Evolutionary conservation across 768 basidiomycete genomes (phyloP).

Genomic region (Suillus spraguei): DNA sequence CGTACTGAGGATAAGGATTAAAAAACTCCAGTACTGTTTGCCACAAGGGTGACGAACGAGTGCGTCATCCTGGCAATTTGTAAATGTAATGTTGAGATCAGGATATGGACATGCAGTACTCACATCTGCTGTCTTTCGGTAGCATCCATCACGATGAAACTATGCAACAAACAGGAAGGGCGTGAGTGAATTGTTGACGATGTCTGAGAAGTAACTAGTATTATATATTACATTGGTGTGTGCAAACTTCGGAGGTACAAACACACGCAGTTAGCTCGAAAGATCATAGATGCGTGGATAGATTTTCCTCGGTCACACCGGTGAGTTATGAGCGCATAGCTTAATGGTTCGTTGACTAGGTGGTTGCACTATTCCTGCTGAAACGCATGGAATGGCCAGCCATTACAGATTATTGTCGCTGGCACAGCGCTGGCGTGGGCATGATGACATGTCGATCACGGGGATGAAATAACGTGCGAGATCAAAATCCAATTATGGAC

Average conservation of each 20-base stretch:
- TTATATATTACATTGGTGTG: neutral
- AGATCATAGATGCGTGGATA: neutral
- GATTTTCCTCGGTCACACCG: neutral
- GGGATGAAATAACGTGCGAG: neutral
- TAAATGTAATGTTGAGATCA: neutral
- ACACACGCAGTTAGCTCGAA: neutral
- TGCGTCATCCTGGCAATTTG: constrained; percentile 6
- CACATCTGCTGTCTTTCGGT: neutral
- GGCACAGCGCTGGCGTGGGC: neutral
- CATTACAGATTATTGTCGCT: neutral
- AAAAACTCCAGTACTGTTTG: constrained; percentile 9
- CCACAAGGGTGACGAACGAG: constrained; percentile 5
- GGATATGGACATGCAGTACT: neutral
- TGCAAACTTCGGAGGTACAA: neutral
- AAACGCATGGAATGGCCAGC: neutral
- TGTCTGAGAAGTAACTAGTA: neutral
- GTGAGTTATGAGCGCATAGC: neutral
- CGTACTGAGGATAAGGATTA: neutral
- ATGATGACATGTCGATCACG: neutral
- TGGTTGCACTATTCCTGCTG: neutral
- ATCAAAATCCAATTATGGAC: neutral
- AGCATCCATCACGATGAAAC: neutral
- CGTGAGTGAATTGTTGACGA: neutral
- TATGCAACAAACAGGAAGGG: neutral
- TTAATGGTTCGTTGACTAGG: neutral